Base-by-base conservation (phyloP, 768 basidiomycete species). In the Mycena metata region DNA sequence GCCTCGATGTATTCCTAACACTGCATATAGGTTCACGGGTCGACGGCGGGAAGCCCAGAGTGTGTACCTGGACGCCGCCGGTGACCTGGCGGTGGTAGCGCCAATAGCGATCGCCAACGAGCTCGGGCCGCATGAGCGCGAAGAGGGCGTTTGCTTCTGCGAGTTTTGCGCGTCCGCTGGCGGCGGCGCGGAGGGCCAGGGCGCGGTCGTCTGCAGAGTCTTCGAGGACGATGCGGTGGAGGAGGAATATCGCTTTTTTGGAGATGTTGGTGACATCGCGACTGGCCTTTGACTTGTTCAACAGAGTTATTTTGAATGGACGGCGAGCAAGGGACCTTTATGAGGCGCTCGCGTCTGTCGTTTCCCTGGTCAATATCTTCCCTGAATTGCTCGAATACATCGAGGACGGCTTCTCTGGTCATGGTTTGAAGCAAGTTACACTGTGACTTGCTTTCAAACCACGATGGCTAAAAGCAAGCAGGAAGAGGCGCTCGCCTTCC, bases 241-340 rank as follows among this genome's bases (percentile, higher is more conserved):
- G 84, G 45, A 95, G 89, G 76, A 99, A 99, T 70, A 99, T 98
- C 71, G 90, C 84, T 80, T 95, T 96, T 79, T 99, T 99, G 58
- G 96, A 95, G 41, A 93, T 84, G 72, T 90, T 93, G 26, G 96
- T 98, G 57, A 95, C 87, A 79, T 98, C 96, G 41, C 97, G 90
- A 76, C 90, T 91, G 43, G 88, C 85, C 93, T 95, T 77, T 5
- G 15, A 39, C 39, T n/a, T 2, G 39, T 11, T 39, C 2, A n/a
- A n/a, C 4, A 12, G 41, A n/a, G n/a, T n/a, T 15, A 39, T 42
- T 35, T 51, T 69, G 64, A 62, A 15, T 36, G 17, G 16, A 45
- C 11, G 16, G 36, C 30, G 6, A 16, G 46, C 30, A 13, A 19
- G 12, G 52, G 55, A 93, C 90, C 88, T 98, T 98, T 77, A 98